A percentile compares a stretch with the other conserved stretches of the same genome.
phyloP scores from a whole-genome alignment of 306 rosid species.

The Elaeagnus macrophylla region DNA sequence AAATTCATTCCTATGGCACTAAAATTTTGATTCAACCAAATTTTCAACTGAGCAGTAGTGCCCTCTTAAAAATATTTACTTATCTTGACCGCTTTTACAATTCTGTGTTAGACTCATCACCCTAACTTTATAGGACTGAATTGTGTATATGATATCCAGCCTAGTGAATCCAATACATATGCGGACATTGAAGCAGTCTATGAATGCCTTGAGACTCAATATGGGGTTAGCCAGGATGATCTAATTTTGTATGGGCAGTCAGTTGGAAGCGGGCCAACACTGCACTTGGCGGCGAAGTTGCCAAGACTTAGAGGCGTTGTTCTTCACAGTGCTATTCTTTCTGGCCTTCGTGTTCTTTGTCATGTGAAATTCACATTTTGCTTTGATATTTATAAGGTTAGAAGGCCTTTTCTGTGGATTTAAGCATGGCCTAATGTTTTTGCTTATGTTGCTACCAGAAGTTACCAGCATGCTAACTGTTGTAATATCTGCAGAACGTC shows the following conservation, averaged over 20 bases:
- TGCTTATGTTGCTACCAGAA: constrained; percentile 12
- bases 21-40: not conserved
- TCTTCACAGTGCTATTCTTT: constrained; percentile 91
- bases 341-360: constrained; percentile 89
- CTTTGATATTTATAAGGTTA: constrained; percentile 92
- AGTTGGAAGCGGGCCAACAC: constrained; percentile 94
- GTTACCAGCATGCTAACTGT: constrained; percentile 4
- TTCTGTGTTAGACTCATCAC: not conserved
- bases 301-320: constrained; percentile 92
- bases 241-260: constrained; percentile 93
- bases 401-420: constrained; percentile 6
- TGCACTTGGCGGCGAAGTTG: constrained; percentile 89
- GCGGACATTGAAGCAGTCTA: constrained; percentile 96
- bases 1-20: not conserved
- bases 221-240: constrained; percentile 95
- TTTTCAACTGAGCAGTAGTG: not conserved
- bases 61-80: not conserved
- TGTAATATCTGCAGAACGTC: constrained; percentile 58
- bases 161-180: constrained; percentile 88
- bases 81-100: not conserved
- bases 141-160: constrained; percentile 43
- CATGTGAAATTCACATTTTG: constrained; percentile 80
- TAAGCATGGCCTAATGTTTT: constrained; percentile 8
- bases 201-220: constrained; percentile 81
- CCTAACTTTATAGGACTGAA: not conserved